Evolutionary conservation across 768 basidiomycete species (phyloP), one percentile per base, ranked within the genome.

Genomic region (Kwoniella shandongensis): DNA sequence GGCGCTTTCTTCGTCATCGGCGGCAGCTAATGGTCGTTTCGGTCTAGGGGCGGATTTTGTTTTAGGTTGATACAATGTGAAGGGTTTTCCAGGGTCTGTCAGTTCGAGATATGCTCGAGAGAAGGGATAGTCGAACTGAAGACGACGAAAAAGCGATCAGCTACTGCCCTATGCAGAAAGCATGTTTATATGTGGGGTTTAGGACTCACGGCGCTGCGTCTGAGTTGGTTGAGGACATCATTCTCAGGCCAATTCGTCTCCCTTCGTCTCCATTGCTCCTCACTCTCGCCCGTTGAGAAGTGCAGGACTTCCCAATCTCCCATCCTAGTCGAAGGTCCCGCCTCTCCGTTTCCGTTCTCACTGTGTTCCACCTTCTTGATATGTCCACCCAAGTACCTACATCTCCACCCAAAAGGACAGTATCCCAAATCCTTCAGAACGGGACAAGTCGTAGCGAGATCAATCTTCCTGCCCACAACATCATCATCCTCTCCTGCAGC

Each of bases 331-430:
- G 40, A 40, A 17, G 39, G 41, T 10, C 44, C 63, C n/a, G 38
- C 44, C 7, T 40, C 53, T 8, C 22, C 42, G 29, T 46, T 49
- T 12, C 84, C 83, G 57, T 84, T 82, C 65, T 90, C 84, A 5
- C 78, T 74, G 1, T 83, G 84, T 13, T 79, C 76, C 29, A 81
- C 79, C 32, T 78, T 76, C 17, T 70, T 77, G 11, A 87, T 78
- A 75, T 99, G 94, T 2, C 83, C 86, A 12, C 87, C 86, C 4
- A 96, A 82, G 77, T 88, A 96, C 1, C 96, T 85, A 73, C 96
- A 99, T 75, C 91, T 90, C 75, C 88, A 86, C 11, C 92, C 96
- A 66, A 83, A 84, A 50, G 83, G 83, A 78, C 91, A 96, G 62
- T 85, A 83, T 1, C 91, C 91, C 17, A 81, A 80, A 61, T 84